These are phyloP conservation scores for Boletus sp. DNA, from an alignment of 768 basidiomycete species.

Conservation along the genomic window DNA sequence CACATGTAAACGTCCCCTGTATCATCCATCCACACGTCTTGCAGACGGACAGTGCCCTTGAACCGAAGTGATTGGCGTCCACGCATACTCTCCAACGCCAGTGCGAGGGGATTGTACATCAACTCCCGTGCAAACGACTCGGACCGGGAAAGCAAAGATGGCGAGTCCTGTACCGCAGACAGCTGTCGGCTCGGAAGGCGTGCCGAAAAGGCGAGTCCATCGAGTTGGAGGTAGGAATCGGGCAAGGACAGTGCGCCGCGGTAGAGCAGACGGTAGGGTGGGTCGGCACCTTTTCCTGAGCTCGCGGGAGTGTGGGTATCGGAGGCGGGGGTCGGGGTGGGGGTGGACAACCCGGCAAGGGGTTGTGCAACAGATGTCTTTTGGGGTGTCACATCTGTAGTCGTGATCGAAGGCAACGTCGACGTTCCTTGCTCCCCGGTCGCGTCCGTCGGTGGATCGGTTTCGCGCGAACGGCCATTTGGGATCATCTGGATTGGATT, in stretches of 20 bases:
- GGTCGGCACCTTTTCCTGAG: constrained; percentile 5
- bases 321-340: constrained; percentile 1
- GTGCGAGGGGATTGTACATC: constrained; percentile 64
- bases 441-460: background rate
- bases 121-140: constrained; percentile 35
- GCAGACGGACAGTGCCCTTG: constrained; percentile 49
- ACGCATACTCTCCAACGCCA: constrained; percentile 79
- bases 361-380: background rate
- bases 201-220: constrained; percentile 68
- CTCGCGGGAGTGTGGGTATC: background rate
- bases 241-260: constrained; percentile 72
- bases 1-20: constrained; percentile 46
- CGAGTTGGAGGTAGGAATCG: constrained; percentile 67
- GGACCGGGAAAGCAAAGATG: constrained; percentile 22
- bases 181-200: constrained; percentile 33
- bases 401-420: constrained; percentile 3
- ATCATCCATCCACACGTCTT: constrained; percentile 59
- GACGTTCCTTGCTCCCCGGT: background rate
- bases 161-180: constrained; percentile 32
- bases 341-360: background rate
- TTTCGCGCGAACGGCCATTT: background rate
- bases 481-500: background rate
- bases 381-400: constrained; percentile 22
- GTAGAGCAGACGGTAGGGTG: constrained; percentile 56
- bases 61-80: constrained; percentile 62